These are phyloP conservation scores for Tubosaeta brunneosetosa DNA, from an alignment of 768 basidiomycete genomes.

Conservation along the genomic window DNA sequence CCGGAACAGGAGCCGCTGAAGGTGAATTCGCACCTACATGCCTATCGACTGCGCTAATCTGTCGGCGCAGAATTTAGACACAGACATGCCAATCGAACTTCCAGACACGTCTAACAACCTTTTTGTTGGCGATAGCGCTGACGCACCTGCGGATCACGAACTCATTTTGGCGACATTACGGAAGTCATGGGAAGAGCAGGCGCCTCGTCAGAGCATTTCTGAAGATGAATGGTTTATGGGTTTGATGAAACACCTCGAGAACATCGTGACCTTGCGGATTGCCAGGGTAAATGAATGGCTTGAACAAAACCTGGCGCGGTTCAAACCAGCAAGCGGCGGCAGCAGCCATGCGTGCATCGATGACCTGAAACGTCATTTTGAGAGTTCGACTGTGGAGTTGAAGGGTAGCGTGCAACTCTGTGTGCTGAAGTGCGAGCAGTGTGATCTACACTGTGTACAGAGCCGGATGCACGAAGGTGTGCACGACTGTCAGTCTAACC, in stretches of 20 bases:
- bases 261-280: conserved; percentile 39
- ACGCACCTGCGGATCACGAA: conserved; percentile 18
- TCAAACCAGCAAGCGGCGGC: conserved; percentile 26
- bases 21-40: conserved; percentile 26
- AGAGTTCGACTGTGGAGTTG: conserved; percentile 41
- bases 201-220: conserved; percentile 14
- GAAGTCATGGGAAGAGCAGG: conserved; percentile 12
- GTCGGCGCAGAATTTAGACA: conserved; percentile 46
- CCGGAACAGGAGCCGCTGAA: conserved; percentile 51
- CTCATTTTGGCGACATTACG: conserved; percentile 11
- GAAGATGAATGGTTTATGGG: conserved; percentile 37
- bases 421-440: conserved; percentile 41
- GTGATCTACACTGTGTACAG: conserved; percentile 47
- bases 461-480: conserved; percentile 35
- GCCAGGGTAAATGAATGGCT: conserved; percentile 51
- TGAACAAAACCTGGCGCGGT: conserved; percentile 42
- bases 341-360: conserved; percentile 40
- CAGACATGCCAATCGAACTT: conserved; percentile 36
- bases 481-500: no score
- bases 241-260: conserved; percentile 36
- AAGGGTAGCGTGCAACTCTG: conserved; percentile 46
- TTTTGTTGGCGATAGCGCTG: conserved; percentile 24
- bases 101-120: conserved; percentile 36
- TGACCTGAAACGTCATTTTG: conserved; percentile 41
- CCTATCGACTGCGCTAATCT: background rate